Evolutionary conservation across 441 rosid species (phyloP).

Genomic region (Theobroma grandiflorum): DNA sequence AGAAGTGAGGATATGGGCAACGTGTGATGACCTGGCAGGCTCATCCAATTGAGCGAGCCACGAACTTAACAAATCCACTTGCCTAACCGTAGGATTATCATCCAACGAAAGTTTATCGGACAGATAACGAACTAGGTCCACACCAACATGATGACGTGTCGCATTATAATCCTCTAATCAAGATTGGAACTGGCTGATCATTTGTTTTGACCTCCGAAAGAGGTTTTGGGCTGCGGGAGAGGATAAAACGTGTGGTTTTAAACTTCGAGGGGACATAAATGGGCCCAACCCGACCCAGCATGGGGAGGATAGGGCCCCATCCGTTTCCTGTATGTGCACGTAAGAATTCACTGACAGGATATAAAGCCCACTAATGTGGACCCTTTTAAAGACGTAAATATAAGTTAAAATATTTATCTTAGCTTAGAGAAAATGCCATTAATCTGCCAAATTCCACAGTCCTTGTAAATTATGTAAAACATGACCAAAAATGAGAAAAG

Average conservation of each 20-base stretch:
- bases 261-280: background rate
- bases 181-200: too few relatives aligned
- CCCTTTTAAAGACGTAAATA: too few relatives aligned
- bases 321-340: background rate
- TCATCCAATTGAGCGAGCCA: background rate
- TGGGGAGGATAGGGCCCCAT: background rate
- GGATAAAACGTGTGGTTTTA: conserved; percentile 15
- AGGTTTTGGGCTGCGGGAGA: background rate
- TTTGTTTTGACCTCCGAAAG: background rate
- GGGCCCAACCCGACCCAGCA: background rate
- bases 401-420: too few relatives aligned
- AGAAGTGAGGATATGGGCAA: background rate
- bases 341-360: background rate
- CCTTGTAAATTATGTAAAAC: background rate
- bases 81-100: background rate
- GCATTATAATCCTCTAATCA: background rate
- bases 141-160: background rate
- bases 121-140: background rate
- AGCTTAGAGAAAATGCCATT: too few relatives aligned
- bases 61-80: background rate
- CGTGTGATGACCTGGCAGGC: background rate
- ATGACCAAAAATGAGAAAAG: background rate
- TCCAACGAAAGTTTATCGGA: too few relatives aligned
- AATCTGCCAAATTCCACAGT: too few relatives aligned
- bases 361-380: background rate